Conservation (phyloP, 2,329 filamentous ascomycete species). For the Colletotrichum sp. region DNA sequence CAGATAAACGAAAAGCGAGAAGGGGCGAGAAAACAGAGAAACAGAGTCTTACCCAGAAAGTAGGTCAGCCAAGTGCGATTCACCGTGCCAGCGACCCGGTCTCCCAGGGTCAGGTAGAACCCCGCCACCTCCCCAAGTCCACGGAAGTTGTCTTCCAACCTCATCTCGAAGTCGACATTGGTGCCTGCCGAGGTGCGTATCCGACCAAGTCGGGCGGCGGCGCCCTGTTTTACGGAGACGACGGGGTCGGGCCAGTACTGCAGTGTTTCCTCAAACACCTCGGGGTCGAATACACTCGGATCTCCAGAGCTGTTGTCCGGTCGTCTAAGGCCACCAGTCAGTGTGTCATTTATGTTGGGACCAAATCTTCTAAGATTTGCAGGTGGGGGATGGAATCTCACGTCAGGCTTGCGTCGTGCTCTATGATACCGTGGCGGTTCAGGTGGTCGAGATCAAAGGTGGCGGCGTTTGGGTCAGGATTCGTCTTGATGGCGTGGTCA, state of each 20-base stretch:
- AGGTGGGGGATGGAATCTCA: background rate
- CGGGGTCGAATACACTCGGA: constrained; percentile 29
- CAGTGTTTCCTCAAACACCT: constrained; percentile 23
- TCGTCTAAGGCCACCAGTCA: constrained; percentile 11
- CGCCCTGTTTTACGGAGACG: constrained; percentile 18
- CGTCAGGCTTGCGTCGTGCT: background rate
- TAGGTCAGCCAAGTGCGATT: background rate
- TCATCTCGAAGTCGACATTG: constrained; percentile 25
- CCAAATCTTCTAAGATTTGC: background rate
- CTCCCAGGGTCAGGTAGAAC: background rate
- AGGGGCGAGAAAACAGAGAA: background rate
- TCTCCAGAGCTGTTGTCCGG: constrained; percentile 29
- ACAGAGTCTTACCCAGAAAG: background rate
- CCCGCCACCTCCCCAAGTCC: background rate
- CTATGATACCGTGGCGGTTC: background rate
- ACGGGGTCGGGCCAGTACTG: background rate
- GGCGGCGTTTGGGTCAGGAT: background rate
- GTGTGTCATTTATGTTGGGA: background rate
- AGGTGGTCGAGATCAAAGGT: background rate
- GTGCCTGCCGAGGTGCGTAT: constrained; percentile 13
- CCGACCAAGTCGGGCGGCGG: constrained; percentile 26
- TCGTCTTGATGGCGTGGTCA: background rate
- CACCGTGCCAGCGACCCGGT: background rate
- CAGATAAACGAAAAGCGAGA: too few species aligned
- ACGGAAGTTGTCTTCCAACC: background rate